These are phyloP conservation scores for Podospora pseudoanserina DNA, from an alignment of 495 filamentous ascomycete species.

Conservation along the genomic window DNA sequence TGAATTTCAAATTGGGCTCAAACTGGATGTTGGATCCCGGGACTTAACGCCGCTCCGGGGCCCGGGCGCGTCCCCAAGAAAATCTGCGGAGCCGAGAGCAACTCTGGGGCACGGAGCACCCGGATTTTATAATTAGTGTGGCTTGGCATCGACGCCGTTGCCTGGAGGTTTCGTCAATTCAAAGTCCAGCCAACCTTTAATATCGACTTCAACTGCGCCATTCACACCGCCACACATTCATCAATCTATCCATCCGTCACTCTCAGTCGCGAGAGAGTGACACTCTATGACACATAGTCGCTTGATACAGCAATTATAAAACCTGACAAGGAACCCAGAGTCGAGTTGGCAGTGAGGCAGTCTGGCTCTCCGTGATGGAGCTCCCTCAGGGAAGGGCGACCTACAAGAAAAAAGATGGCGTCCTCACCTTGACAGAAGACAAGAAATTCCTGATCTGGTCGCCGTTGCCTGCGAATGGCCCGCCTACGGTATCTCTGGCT, in stretches of 20 bases:
- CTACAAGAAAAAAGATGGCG: slow-evolving; percentile 97
- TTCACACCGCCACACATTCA: not conserved
- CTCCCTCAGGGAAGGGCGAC: slow-evolving; percentile 64
- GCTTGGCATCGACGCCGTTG: not conserved
- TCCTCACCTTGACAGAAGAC: slow-evolving; percentile 67
- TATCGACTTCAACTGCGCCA: not conserved
- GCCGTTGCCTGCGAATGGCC: slow-evolving; percentile 53
- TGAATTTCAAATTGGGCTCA: too few relatives aligned
- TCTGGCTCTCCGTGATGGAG: slow-evolving; percentile 18
- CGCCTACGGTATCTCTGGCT: slow-evolving; percentile 62
- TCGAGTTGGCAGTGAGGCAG: not conserved
- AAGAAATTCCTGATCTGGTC: slow-evolving; percentile 74
- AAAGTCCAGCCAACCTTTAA: not conserved
- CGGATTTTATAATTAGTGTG: slow-evolving; percentile 7
- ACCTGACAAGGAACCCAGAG: not conserved
- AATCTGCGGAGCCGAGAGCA: slow-evolving; percentile 9
- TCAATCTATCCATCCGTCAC: not conserved
- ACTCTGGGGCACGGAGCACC: not conserved
- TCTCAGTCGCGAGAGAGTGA: not conserved
- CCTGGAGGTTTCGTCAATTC: not conserved
- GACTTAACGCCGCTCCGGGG: slow-evolving; percentile 2
- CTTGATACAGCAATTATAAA: not conserved
- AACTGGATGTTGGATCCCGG: slow-evolving; percentile 17
- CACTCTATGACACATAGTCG: too few relatives aligned
- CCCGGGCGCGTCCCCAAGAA: not conserved